phyloP scores from a whole-genome alignment of 768 basidiomycete species.

The Mycena capillaripes region DNA sequence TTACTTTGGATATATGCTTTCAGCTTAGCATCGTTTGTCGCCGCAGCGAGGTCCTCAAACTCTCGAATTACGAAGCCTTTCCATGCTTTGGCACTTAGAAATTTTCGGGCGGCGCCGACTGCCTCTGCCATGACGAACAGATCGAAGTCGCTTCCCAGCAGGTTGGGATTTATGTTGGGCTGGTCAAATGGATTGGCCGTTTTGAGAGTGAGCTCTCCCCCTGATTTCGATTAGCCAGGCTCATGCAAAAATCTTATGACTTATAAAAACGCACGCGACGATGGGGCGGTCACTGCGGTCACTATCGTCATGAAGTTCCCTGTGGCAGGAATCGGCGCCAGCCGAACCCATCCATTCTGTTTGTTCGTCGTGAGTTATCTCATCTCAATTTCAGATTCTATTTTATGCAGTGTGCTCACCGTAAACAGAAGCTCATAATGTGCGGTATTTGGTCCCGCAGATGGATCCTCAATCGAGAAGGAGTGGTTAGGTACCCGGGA shows the following conservation, averaged over 20 bases:
- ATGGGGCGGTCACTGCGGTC: conserved; percentile 33
- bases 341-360: conserved; percentile 30
- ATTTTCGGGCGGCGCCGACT: conserved; percentile 32
- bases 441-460: conserved; percentile 37
- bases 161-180: conserved; percentile 61
- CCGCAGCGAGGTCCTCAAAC: conserved; percentile 34
- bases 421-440: conserved; percentile 39
- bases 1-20: conserved; percentile 5
- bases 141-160: conserved; percentile 47
- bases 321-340: conserved; percentile 15
- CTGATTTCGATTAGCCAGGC: conserved; percentile 18
- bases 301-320: conserved; percentile 32
- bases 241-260: neutral
- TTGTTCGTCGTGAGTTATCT: neutral
- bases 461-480: conserved; percentile 36
- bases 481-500: conserved; percentile 5
- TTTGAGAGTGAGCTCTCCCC: conserved; percentile 47
- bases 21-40: conserved; percentile 31
- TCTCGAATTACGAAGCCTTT: conserved; percentile 39
- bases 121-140: conserved; percentile 39
- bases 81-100: conserved; percentile 40
- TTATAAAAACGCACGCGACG: conserved; percentile 29
- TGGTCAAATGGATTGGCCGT: conserved; percentile 56
- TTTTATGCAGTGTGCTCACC: conserved; percentile 23
- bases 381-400: neutral